These are phyloP conservation scores for Annona squamosa DNA, from an alignment of 164 flowering plant genomes.

Conservation along the genomic window DNA sequence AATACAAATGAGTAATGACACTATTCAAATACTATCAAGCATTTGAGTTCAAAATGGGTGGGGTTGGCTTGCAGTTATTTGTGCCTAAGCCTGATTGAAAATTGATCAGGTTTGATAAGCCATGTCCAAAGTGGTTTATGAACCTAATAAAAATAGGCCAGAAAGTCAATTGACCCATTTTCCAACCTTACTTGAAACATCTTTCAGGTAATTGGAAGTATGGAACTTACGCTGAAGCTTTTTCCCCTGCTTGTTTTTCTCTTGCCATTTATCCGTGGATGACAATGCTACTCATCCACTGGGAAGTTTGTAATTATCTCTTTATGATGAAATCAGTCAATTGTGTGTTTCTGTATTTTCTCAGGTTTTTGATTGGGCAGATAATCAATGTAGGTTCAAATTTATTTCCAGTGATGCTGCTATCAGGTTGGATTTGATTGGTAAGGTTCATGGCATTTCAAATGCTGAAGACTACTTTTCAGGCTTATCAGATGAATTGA, in stretches of 20 bases:
- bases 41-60: too few relatives aligned
- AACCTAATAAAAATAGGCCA: too few relatives aligned
- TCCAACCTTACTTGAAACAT: too few relatives aligned
- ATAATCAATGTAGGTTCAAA: constrained; percentile 51
- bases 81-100: too few relatives aligned
- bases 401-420: constrained; percentile 70
- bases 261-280: not conserved
- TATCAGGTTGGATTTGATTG: constrained; percentile 73
- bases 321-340: not conserved
- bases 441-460: constrained; percentile 65
- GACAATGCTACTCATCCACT: not conserved
- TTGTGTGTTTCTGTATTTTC: not conserved
- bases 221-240: not conserved
- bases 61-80: too few relatives aligned
- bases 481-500: constrained; percentile 38
- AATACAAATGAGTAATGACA: too few relatives aligned
- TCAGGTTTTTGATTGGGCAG: constrained; percentile 95
- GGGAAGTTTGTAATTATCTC: not conserved
- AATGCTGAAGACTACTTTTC: constrained; percentile 64
- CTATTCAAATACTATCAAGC: too few relatives aligned
- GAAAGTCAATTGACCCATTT: too few relatives aligned
- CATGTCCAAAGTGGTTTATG: too few relatives aligned
- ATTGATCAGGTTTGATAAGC: too few relatives aligned
- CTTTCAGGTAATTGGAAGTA: not conserved
- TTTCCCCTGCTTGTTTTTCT: not conserved